Evolutionary conservation across 2,329 filamentous ascomycete genomes (phyloP).

Genomic region (Nigrospora sphaerica): DNA sequence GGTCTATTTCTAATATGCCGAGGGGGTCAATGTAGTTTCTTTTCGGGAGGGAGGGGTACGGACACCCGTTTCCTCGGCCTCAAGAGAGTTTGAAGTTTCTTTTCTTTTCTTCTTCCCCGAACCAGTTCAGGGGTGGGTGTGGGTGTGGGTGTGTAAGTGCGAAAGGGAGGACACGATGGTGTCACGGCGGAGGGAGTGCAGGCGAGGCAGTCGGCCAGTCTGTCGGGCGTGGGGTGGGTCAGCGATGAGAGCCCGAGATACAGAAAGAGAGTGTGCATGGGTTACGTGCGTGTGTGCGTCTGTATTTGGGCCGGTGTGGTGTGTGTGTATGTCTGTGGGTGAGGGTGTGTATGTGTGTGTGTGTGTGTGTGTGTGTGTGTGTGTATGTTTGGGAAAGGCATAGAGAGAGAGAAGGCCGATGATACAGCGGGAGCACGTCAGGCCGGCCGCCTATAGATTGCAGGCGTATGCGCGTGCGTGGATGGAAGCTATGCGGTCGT

Average conservation of each 20-base stretch:
- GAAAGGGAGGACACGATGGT: neutral
- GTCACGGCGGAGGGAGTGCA: neutral
- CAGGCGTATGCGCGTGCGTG: too few species aligned
- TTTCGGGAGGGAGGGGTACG: neutral
- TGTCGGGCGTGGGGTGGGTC: neutral
- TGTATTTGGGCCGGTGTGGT: too few species aligned
- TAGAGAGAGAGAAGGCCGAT: too few species aligned
- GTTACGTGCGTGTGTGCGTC: too few species aligned
- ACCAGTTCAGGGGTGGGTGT: neutral
- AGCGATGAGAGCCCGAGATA: neutral
- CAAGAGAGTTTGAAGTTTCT: neutral
- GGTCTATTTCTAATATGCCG: slow-evolving; percentile 3
- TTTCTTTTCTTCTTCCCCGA: neutral
- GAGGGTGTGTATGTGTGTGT: too few species aligned
- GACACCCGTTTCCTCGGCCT: too few species aligned
- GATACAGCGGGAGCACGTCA: too few species aligned
- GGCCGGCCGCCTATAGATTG: too few species aligned
- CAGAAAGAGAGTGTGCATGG: neutral
- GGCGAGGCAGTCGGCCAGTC: neutral
- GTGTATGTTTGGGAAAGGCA: too few species aligned
- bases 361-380: too few species aligned
- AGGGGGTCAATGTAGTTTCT: neutral
- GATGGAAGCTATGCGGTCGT: too few species aligned
- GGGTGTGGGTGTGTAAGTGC: neutral
- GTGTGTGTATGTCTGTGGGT: too few species aligned